phyloP scores from a whole-genome alignment of 768 basidiomycete genomes.

The Galerina sulciceps region DNA sequence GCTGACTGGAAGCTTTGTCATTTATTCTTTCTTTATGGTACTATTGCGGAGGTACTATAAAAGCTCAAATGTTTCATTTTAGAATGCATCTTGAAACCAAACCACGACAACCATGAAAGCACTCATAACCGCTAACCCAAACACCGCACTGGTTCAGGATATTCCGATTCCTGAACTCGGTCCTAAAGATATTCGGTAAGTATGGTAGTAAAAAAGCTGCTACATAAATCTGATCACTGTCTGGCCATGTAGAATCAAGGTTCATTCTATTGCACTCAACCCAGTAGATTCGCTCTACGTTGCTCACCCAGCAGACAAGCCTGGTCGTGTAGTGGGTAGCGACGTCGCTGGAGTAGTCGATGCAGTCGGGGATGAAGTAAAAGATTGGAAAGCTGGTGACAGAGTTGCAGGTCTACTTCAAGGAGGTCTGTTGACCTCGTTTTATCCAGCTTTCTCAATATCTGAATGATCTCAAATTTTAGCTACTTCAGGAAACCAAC shows the following conservation, averaged over 20 bases:
- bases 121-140: constrained; percentile 29
- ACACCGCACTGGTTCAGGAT: constrained; percentile 30
- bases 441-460: neutral
- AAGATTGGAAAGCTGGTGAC: constrained; percentile 34
- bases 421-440: constrained; percentile 26
- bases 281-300: constrained; percentile 36
- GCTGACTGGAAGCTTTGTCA: neutral
- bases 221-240: neutral
- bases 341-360: constrained; percentile 40
- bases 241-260: constrained; percentile 26
- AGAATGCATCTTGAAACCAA: neutral
- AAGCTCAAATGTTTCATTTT: neutral
- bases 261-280: constrained; percentile 36
- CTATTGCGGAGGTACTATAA: neutral
- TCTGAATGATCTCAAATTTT: neutral
- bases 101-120: constrained; percentile 26
- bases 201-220: neutral
- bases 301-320: constrained; percentile 25
- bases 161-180: constrained; percentile 31
- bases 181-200: constrained; percentile 32
- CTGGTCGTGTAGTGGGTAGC: constrained; percentile 37
- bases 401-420: constrained; percentile 36
- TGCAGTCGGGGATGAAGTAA: constrained; percentile 30
- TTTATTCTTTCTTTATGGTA: neutral
- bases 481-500: constrained; percentile 35